Base-by-base conservation (phyloP, 257 asterid genomes). In the Fraxinus pennsylvanica region DNA sequence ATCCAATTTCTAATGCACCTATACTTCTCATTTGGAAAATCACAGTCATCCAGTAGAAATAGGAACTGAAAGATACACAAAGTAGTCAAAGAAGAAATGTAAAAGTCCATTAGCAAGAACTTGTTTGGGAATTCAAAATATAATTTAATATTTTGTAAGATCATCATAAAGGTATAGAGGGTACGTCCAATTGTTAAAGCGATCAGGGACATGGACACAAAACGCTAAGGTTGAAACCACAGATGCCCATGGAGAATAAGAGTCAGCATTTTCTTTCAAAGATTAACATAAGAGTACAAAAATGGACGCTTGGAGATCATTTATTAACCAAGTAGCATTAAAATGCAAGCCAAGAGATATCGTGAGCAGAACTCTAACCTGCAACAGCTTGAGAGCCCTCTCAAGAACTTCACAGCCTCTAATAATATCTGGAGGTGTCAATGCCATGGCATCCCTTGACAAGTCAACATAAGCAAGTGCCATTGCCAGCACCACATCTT, bases 381-480 rank as follows among this genome's bases (percentile, higher is more conserved):
- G 99, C 82, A 96, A 86, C 77, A 96, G 84, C 85, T 87, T 96
- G 81, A 96, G 88, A 9, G 97, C 98, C 88, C 87, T 90, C 89
- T 94, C 99, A 76, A 96, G 97, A 80, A 90, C 88, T 85, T 93
- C 97, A 84, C 92, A 89, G 29, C 98, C 97, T 84, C 87, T 87
- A 76, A 96, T 89, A 75, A 90, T 88, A 84, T 96, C 96, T 22
- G 98, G 99, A 68, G 99, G 97, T 8, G 92, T 85, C 73, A 88
- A 73, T 29, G 89, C 90, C 99, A 96, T 96, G 43, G 96, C 94
- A 88, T 96, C 97, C 82, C 99, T 89, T 9, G 99, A 96, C 73
- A 90, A 80, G 84, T 96, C 99, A 75, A 93, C 96, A 82, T 90
- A 96, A 7, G 98, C 94, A 54, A 96, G 99, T 14, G 99, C 92